Evolutionary conservation across 2,329 filamentous ascomycete genomes (phyloP).

Genomic region (Aspergillus fijiensis): DNA sequence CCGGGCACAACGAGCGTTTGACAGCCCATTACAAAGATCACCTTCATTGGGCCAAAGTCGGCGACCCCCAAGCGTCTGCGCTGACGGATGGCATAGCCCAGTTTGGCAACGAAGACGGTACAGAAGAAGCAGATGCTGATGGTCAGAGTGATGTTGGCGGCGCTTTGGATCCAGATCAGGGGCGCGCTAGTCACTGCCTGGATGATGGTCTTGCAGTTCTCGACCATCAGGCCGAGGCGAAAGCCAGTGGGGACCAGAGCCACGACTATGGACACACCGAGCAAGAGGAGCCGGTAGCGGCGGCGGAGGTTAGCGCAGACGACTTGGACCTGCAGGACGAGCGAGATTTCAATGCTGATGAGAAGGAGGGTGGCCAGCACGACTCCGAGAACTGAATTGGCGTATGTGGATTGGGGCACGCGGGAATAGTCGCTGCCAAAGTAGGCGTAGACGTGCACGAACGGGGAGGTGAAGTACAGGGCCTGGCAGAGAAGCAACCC

Average conservation of each 20-base stretch:
- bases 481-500: slow-evolving; percentile 48
- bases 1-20: slow-evolving; percentile 66
- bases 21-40: slow-evolving; percentile 66
- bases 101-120: slow-evolving; percentile 61
- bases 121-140: slow-evolving; percentile 63
- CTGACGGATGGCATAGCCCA: slow-evolving; percentile 57
- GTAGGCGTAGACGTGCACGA: slow-evolving; percentile 61
- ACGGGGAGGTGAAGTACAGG: slow-evolving; percentile 61
- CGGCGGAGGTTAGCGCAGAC: slow-evolving; percentile 55
- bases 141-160: slow-evolving; percentile 53
- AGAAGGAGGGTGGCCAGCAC: slow-evolving; percentile 55
- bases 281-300: slow-evolving; percentile 47
- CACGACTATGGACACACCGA: slow-evolving; percentile 49
- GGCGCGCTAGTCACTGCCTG: slow-evolving; percentile 25
- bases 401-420: slow-evolving; percentile 48
- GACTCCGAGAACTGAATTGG: slow-evolving; percentile 49
- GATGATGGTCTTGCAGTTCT: slow-evolving; percentile 48
- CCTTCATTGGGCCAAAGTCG: slow-evolving; percentile 64
- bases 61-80: slow-evolving; percentile 58
- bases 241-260: slow-evolving; percentile 54
- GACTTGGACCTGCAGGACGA: slow-evolving; percentile 64
- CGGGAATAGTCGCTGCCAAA: slow-evolving; percentile 56
- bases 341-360: slow-evolving; percentile 56
- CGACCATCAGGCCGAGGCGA: slow-evolving; percentile 53
- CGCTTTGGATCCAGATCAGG: slow-evolving; percentile 44